Evolutionary conservation across 352 stramenopile species (phyloP), one percentile per base, ranked within the genome.

Genomic region (Phytophthora citrophthora): DNA sequence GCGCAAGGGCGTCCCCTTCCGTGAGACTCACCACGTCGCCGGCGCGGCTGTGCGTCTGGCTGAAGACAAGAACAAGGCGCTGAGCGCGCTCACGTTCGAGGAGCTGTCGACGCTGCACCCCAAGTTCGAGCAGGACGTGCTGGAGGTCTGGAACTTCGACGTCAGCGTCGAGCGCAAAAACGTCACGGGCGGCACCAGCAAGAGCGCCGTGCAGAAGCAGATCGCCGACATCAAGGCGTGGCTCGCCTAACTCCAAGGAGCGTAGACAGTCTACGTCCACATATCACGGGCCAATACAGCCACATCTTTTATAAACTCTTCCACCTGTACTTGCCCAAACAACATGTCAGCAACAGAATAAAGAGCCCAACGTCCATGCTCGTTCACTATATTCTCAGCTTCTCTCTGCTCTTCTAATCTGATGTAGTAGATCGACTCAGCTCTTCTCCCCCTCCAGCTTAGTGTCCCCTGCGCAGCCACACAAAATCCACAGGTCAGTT

Each of bases 1-100:
- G 38, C 90, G 97, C 70, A 99, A 99, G 74, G 97, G 97, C 47
- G 96, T 99, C 27, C 97, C 97, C 24, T 99, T 99, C 86, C 95
- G 97, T 66, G 97, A 99, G 81, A 99, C 97, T n/a, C 97, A 99
- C 86, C 97, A 99, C 83, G 98, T 99, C 45, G 92, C 94, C n/a
- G 94, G 94, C 46, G 90, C 91, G 5, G 93, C 93, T 32, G 94
- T 98, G 51, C 93, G 95, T 50, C 77, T 98, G 56, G 91, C 94
- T 5, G 94, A 98, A 59, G 87, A 97, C 76, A 81, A 88, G 70
- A 82, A 77, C 73, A 92, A 93, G 65, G 57, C 89, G 38, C 75
- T 98, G 20, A 91, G 80, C 57, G 70, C 76, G n/a, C 79, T 98
- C 16, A 96, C 90, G n/a, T 86, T 96, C 40, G 90, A 91, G 13